These are phyloP conservation scores for Smithsoniella earleae DNA, from an alignment of 163 green algal genomes.

Conservation along the genomic window DNA sequence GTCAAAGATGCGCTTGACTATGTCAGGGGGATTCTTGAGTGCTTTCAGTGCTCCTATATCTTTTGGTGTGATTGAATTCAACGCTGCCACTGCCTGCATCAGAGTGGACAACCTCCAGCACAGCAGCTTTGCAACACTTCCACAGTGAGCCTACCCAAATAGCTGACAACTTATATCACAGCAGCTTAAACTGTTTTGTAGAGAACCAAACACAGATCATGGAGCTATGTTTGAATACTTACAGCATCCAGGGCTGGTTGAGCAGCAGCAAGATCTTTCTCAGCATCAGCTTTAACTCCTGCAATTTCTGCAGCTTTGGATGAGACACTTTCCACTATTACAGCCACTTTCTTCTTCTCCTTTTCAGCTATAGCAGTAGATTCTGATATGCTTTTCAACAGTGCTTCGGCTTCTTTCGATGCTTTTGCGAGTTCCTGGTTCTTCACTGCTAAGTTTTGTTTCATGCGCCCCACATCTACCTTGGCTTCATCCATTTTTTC, in stretches of 20 bases:
- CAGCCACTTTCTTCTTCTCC: conserved; percentile 83
- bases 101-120: too few species aligned
- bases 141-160: too few species aligned
- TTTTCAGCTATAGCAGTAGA: conserved; percentile 83
- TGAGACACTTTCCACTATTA: conserved; percentile 72
- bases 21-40: conserved; percentile 87
- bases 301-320: conserved; percentile 71
- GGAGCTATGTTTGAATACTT: too few species aligned
- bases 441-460: conserved; percentile 84
- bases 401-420: conserved; percentile 65
- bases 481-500: conserved; percentile 91
- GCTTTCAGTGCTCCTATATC: conserved; percentile 88
- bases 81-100: conserved; percentile 52
- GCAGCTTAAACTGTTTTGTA: too few species aligned
- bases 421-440: conserved; percentile 77
- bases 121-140: too few species aligned
- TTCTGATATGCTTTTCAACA: conserved; percentile 83
- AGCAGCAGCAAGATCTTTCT: conserved; percentile 76
- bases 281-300: conserved; percentile 72
- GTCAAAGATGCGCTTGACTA: conserved; percentile 96
- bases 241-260: conserved; percentile 83
- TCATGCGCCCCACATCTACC: conserved; percentile 86
- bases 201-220: too few species aligned
- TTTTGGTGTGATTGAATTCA: conserved; percentile 83
- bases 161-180: too few species aligned